Evolutionary conservation across 345 rosid species (phyloP).

Genomic region (Noccaea caerulescens): DNA sequence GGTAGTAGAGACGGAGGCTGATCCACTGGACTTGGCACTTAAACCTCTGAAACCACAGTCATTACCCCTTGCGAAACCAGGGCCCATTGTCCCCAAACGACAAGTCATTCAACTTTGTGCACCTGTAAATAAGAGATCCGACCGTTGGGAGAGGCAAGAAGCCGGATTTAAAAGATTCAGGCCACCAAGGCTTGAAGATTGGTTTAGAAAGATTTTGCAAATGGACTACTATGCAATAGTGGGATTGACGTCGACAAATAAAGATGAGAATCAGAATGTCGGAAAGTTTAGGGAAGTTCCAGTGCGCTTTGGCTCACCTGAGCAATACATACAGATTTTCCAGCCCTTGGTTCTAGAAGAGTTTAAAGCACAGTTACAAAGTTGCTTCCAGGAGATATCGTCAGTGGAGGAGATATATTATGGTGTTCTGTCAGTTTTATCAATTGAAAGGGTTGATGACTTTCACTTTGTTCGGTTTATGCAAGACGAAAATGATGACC

Average conservation of each 20-base stretch:
- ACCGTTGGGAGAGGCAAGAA: constrained; percentile 58
- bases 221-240: constrained; percentile 80
- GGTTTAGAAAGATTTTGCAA: constrained; percentile 89
- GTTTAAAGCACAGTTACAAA: constrained; percentile 90
- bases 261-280: constrained; percentile 48
- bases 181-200: constrained; percentile 87
- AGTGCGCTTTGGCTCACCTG: constrained; percentile 77
- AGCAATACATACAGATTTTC: constrained; percentile 78
- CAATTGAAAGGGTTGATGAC: constrained; percentile 94
- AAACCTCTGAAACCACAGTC: constrained; percentile 53
- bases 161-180: constrained; percentile 75
- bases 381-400: constrained; percentile 79
- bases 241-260: constrained; percentile 58
- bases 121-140: constrained; percentile 58
- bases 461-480: constrained; percentile 94
- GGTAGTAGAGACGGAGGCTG: constrained; percentile 54
- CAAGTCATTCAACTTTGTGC: constrained; percentile 90
- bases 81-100: constrained; percentile 69
- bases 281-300: constrained; percentile 81
- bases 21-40: constrained; percentile 56
- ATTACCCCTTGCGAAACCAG: constrained; percentile 50
- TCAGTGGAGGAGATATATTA: constrained; percentile 79
- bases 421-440: constrained; percentile 79
- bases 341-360: constrained; percentile 94
- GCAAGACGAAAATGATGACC: constrained; percentile 68